Evolutionary conservation across 139 green algal species (phyloP), one percentile per base, ranked within the genome.

Genomic region (Picochlorum costavermella): DNA sequence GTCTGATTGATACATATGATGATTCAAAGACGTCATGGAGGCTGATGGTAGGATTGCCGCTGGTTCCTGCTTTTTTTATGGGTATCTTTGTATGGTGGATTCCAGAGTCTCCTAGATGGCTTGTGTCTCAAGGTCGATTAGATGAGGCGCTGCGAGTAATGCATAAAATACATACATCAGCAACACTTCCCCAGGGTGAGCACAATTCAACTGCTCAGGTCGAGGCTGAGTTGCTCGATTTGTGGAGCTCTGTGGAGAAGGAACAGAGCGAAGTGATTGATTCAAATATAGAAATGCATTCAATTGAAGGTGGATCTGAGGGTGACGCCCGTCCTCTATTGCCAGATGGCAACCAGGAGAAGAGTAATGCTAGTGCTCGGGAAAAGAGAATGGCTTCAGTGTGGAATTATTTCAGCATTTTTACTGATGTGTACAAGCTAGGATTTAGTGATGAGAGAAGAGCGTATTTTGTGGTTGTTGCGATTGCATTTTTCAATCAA

Each of bases 71-170:
- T 17, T 31, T 71, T 12, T 14, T 75, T 28, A 59, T 80, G 14
- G 67, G 62, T 51, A 23, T 60, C 2, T 76, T 77, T 14, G 66
- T 88, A 65, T 68, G 79, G 37, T 23, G 92, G 14, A 68, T 95
- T 56, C 88, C 88, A 1, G 88, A 95, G 75, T 89, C 77, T 1
- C 86, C 79, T 2, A 73, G 86, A 29, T 95, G 87, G 87, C 78
- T 93, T 60, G 86, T 93, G 6, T 74, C 84, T 53, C 71, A 71
- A 1, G 73, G 72, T 3, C 60, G 73, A 9, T 73, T 92, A 37
- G 81, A 91, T 36, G 70, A 84, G 36, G 87, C 87, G 6, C 74
- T 95, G 36, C 56, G 56, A 2, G 81, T 86, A 25, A 82, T 94
- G n/a, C 81, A 86, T 61, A 37, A 30, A 4, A 45, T 83, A 3